Evolutionary conservation across 2,329 filamentous ascomycete genomes (phyloP).

Genomic region (Canariomyces notabilis): DNA sequence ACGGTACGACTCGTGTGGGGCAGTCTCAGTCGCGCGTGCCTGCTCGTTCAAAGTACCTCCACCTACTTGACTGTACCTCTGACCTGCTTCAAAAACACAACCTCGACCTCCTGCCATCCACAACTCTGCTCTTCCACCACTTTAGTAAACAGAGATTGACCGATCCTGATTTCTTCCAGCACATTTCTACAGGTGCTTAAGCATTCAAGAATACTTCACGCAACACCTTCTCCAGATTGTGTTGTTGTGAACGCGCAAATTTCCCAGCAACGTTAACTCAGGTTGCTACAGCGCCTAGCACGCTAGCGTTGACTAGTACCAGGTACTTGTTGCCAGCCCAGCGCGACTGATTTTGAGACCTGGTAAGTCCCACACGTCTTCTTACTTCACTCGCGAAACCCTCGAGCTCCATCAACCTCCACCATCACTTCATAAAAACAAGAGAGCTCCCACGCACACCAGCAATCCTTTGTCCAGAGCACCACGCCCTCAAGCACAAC

Average conservation of each 20-base stretch:
- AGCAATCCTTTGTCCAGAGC: constrained; percentile 20
- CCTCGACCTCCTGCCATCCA: neutral
- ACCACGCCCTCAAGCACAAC: constrained; percentile 17
- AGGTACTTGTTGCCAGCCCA: constrained; percentile 23
- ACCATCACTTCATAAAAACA: constrained; percentile 29
- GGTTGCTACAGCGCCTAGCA: neutral
- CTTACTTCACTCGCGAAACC: constrained; percentile 17
- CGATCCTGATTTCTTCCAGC: neutral
- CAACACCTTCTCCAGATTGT: neutral
- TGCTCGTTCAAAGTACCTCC: constrained; percentile 25
- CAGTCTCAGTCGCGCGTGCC: constrained; percentile 26
- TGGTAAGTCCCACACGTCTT: constrained; percentile 20
- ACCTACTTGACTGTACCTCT: constrained; percentile 3
- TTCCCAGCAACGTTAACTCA: neutral
- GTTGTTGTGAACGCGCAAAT: neutral
- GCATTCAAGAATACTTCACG: neutral
- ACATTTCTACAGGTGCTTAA: neutral
- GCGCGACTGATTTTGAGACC: constrained; percentile 26
- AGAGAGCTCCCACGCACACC: constrained; percentile 19
- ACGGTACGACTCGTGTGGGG: constrained; percentile 25
- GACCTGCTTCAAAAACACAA: neutral
- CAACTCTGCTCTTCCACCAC: neutral
- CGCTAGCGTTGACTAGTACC: constrained; percentile 19
- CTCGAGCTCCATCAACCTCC: constrained; percentile 23
- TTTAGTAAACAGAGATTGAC: neutral